phyloP scores from a whole-genome alignment of 139 green algal species.

The Chlamydomonas urium region DNA sequence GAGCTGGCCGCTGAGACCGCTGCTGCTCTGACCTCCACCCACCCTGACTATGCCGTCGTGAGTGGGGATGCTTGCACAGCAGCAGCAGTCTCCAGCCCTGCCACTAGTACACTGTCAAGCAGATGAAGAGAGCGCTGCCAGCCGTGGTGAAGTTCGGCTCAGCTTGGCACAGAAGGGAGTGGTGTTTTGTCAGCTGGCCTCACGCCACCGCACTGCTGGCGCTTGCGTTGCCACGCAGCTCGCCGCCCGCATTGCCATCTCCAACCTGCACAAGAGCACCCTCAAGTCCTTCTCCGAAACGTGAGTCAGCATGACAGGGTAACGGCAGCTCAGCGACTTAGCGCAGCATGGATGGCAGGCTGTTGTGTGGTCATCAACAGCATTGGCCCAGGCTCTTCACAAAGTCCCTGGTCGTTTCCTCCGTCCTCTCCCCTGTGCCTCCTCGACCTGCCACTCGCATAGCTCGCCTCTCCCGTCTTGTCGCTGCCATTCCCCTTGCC shows the following conservation, averaged over 20 bases:
- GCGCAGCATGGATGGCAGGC: neutral
- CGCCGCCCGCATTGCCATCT: slow-evolving; percentile 95
- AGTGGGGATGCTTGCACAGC: slow-evolving; percentile 19
- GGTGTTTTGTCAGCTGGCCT: neutral
- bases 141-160: no score
- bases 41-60: slow-evolving; percentile 96
- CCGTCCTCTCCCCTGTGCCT: no score
- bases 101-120: neutral
- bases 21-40: slow-evolving; percentile 91
- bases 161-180: no score
- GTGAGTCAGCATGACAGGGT: slow-evolving; percentile 43
- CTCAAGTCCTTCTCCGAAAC: slow-evolving; percentile 95
- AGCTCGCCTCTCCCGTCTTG: no score
- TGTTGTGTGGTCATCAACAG: no score
- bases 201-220: no score
- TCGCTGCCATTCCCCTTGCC: no score
- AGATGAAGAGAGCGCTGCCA: no score
- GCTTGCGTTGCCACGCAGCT: slow-evolving; percentile 87
- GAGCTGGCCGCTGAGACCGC: slow-evolving; percentile 98
- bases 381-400: no score
- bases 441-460: no score
- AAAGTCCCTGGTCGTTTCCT: no score
- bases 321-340: neutral
- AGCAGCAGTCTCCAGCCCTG: neutral
- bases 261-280: slow-evolving; percentile 99